Base-by-base conservation (phyloP, 1,284 basidiomycete genomes). In the Malassezia pachydermatis region DNA sequence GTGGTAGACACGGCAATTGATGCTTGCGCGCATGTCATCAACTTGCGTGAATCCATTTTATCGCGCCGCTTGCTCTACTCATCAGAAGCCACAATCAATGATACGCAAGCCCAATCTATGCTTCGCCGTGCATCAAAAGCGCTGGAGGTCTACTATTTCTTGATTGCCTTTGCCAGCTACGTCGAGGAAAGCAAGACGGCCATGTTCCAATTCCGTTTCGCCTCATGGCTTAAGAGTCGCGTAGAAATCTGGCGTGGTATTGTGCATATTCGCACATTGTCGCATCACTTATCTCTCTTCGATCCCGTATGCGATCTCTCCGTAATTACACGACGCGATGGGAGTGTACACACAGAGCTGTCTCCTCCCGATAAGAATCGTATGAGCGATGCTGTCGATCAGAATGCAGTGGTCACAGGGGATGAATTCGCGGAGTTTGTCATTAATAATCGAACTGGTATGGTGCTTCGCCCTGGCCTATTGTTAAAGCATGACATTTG, bases 81-180 rank as follows among this genome's bases (percentile, higher is more conserved):
- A n/a, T 62, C 61, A 4, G 57, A 54, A 23, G 41, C 48, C 2
- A 58, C 59, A 2, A 45, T 62, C 8, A 57, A 64, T 34, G 61
- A 60, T 29, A 53, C 49, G 3, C 50, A 59, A 28, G 55, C 60
- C 13, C 34, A 58, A 2, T 34, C 43, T n/a, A 60, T 60, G 20
- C 57, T 71, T 38, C 51, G 59, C 24, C 62, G 60, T 29, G 68
- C 68, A 7, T 57, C 55, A 34, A 65, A 65, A 43, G 59, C 76
- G 4, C 73, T 80, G 20, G 78, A 80, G 58, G 76, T 77, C 57
- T 79, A 79, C 69, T 95, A 94, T 75, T 96, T 96, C 75, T 80
- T 92, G 55, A 86, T 98, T 52, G 86, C 86, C 0, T 98, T 96
- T 66, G 84, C 89, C 2, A 86, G 83, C 54, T 99, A 88, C 62